These are phyloP conservation scores for Citrus reticulata DNA, from an alignment of 345 rosid species.

Conservation along the genomic window DNA sequence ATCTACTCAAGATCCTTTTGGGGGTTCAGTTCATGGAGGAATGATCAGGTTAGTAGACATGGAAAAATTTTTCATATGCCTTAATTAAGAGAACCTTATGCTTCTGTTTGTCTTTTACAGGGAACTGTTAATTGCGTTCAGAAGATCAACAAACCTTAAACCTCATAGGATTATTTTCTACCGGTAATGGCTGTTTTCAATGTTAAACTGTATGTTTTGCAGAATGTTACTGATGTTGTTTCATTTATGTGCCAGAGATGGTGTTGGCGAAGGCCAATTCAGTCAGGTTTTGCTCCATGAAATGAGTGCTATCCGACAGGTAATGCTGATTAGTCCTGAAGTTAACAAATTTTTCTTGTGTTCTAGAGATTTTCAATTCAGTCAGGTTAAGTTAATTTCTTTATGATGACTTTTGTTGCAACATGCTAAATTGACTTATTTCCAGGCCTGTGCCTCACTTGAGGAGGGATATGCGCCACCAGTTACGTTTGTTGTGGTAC, in stretches of 20 bases:
- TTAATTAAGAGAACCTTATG: not conserved
- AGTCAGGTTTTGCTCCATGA: conserved; percentile 61
- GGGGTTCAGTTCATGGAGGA: conserved; percentile 37
- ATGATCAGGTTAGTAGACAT: conserved; percentile 50
- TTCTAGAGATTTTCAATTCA: not conserved
- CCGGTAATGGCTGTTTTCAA: conserved; percentile 31
- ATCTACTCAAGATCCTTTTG: conserved; percentile 23
- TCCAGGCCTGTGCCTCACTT: conserved; percentile 65
- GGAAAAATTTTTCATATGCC: not conserved
- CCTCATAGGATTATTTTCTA: conserved; percentile 65
- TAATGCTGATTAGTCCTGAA: conserved; percentile 2
- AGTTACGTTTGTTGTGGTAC: conserved; percentile 72
- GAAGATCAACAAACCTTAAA: conserved; percentile 29
- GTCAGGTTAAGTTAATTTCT: too few species aligned
- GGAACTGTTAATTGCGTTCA: conserved; percentile 49
- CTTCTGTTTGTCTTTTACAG: conserved; percentile 28
- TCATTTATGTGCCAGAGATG: conserved; percentile 46
- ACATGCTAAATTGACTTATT: not conserved
- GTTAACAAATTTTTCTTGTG: not conserved
- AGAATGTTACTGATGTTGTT: not conserved
- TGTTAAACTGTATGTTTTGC: not conserved
- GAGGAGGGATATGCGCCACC: conserved; percentile 47
- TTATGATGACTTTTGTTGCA: not conserved
- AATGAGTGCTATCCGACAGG: conserved; percentile 58
- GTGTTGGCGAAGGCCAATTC: conserved; percentile 84